A percentile compares a stretch with the other conserved stretches of the same genome.
These are phyloP conservation scores for Pseudocercospora musae DNA, from an alignment of 2,329 filamentous ascomycete genomes.

Conservation along the genomic window DNA sequence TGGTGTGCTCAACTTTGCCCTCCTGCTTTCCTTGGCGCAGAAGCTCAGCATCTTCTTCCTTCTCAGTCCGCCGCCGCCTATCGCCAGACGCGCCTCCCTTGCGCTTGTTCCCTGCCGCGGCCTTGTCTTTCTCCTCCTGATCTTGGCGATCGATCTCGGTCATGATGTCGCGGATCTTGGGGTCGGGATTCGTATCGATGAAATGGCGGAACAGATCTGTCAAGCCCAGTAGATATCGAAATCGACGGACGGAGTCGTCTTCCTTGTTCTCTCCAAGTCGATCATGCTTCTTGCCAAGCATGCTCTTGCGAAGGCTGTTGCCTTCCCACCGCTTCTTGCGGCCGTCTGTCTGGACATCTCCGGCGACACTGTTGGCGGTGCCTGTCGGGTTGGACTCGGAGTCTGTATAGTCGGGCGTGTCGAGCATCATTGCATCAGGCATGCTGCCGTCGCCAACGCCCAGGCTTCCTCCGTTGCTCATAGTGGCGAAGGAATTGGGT, in stretches of 20 bases:
- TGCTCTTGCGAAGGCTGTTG: slow-evolving; percentile 83
- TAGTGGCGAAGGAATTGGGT: slow-evolving; percentile 12
- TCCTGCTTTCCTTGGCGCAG: slow-evolving; percentile 83
- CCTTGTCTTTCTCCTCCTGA: slow-evolving; percentile 60
- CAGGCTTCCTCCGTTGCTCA: slow-evolving; percentile 24
- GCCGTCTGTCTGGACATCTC: slow-evolving; percentile 69
- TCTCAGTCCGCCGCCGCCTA: slow-evolving; percentile 82
- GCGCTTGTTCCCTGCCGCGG: slow-evolving; percentile 69
- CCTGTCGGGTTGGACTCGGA: slow-evolving; percentile 65
- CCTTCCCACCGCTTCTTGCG: slow-evolving; percentile 83
- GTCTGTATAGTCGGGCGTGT: slow-evolving; percentile 64
- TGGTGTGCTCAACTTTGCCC: slow-evolving; percentile 71
- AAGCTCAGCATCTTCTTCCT: slow-evolving; percentile 93
- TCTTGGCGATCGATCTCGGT: slow-evolving; percentile 92
- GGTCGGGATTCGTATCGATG: slow-evolving; percentile 95
- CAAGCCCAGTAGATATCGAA: slow-evolving; percentile 88
- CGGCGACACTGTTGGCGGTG: slow-evolving; percentile 78
- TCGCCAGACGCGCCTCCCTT: slow-evolving; percentile 81
- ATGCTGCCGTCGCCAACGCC: slow-evolving; percentile 33
- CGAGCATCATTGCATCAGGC: slow-evolving; percentile 42
- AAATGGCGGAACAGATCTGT: slow-evolving; percentile 98
- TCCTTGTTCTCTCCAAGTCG: slow-evolving; percentile 91
- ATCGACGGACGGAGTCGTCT: slow-evolving; percentile 90
- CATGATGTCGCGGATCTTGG: slow-evolving; percentile 90
- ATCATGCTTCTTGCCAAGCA: slow-evolving; percentile 94